Conservation (phyloP, 1,139 yeast genomes). For the Magnusiomyces suaveolens region DNA sequence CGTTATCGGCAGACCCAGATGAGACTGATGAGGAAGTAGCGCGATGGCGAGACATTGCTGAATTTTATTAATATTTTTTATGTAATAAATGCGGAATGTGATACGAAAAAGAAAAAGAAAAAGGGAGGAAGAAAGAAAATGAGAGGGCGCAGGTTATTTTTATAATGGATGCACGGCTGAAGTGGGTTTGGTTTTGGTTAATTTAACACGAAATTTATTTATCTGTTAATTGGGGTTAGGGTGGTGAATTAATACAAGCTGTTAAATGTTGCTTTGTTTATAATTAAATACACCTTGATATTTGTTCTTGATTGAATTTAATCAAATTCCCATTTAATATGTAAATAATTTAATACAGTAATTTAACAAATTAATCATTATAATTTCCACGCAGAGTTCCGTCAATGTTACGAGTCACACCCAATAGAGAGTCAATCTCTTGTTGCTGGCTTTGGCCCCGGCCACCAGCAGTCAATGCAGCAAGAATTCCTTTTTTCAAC, state of each 20-base stretch:
- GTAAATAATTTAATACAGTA: too few relatives aligned
- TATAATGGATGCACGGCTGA: too few relatives aligned
- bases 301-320: neutral
- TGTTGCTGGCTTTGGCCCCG: constrained; percentile 26
- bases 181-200: too few relatives aligned
- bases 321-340: neutral
- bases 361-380: constrained; percentile 20
- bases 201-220: too few relatives aligned
- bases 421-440: constrained; percentile 19
- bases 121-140: neutral
- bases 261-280: too few relatives aligned
- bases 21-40: neutral
- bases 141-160: too few relatives aligned
- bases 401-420: constrained; percentile 20
- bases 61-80: too few relatives aligned
- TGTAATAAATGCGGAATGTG: neutral
- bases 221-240: too few relatives aligned
- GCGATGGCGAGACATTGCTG: neutral
- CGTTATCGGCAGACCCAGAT: neutral
- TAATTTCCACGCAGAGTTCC: constrained; percentile 26
- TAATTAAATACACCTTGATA: neutral
- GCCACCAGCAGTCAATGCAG: neutral
- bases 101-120: too few relatives aligned
- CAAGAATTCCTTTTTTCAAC: neutral
- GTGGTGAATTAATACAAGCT: too few relatives aligned